Evolutionary conservation across 2,329 filamentous ascomycete species (phyloP).

Genomic region (Exophiala calicioides): DNA sequence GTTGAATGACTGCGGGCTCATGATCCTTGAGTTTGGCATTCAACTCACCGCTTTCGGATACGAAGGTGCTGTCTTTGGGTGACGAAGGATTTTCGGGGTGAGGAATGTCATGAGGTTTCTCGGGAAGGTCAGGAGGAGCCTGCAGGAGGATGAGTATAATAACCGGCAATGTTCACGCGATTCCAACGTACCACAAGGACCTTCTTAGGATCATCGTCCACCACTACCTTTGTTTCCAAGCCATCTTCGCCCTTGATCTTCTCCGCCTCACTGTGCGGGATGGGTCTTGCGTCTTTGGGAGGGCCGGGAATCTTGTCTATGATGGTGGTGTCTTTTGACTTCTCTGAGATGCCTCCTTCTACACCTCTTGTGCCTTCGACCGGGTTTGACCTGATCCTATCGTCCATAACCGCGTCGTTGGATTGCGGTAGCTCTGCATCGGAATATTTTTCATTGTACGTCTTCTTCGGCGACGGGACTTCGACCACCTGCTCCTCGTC

Average conservation of each 20-base stretch:
- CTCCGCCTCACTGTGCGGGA: conserved; percentile 78
- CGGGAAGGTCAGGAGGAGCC: conserved; percentile 81
- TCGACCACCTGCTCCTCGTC: conserved; percentile 35
- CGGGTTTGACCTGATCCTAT: conserved; percentile 71
- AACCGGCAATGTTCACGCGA: neutral
- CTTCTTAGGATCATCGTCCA: conserved; percentile 49
- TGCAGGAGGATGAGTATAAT: conserved; percentile 38
- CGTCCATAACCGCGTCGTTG: conserved; percentile 87
- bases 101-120: conserved; percentile 72
- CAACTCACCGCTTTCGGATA: conserved; percentile 44
- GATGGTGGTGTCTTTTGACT: conserved; percentile 74
- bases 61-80: conserved; percentile 64
- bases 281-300: conserved; percentile 80
- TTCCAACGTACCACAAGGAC: conserved; percentile 56
- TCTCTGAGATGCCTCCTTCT: conserved; percentile 85
- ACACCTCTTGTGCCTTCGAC: conserved; percentile 86
- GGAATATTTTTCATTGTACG: conserved; percentile 37
- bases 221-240: conserved; percentile 35
- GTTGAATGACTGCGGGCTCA: conserved; percentile 62
- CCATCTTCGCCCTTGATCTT: conserved; percentile 55
- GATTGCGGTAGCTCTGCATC: conserved; percentile 52
- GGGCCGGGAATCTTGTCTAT: conserved; percentile 74
- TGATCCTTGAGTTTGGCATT: conserved; percentile 35
- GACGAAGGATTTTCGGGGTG: conserved; percentile 66
- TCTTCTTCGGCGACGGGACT: conserved; percentile 35